These are phyloP conservation scores for Candida hungchunana DNA, from an alignment of 805 yeast genomes.

Conservation along the genomic window DNA sequence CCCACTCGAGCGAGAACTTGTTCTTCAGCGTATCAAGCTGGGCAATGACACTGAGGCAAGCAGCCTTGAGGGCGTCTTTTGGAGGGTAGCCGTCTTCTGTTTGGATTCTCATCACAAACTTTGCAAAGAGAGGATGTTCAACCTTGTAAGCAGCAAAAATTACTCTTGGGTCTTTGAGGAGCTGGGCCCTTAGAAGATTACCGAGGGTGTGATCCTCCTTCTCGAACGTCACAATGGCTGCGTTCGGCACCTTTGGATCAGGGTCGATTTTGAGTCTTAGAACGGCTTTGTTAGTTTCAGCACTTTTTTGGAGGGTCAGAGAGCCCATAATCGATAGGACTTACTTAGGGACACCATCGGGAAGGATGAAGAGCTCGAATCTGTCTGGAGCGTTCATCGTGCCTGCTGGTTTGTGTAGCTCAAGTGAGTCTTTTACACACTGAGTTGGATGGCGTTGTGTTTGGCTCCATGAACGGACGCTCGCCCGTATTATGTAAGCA, in stretches of 20 bases:
- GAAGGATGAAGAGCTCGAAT: conserved; percentile 91
- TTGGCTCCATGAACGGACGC: too few species aligned
- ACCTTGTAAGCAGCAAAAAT: conserved; percentile 95
- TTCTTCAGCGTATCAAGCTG: conserved; percentile 71
- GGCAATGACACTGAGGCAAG: conserved; percentile 77
- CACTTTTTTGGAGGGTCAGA: not conserved
- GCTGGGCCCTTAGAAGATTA: conserved; percentile 80
- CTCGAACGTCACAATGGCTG: conserved; percentile 88
- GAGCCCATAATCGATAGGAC: conserved; percentile 26
- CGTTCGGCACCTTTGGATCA: conserved; percentile 92
- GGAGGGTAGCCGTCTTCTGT: conserved; percentile 95
- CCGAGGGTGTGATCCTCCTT: conserved; percentile 98
- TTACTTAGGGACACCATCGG: conserved; percentile 95
- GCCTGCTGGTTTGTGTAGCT: not conserved
- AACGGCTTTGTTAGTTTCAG: conserved; percentile 10
- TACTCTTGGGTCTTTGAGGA: conserved; percentile 83
- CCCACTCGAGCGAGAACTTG: conserved; percentile 90
- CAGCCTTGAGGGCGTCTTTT: conserved; percentile 81
- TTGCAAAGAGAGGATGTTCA: conserved; percentile 96
- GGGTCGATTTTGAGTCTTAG: conserved; percentile 76
- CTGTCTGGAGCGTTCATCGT: conserved; percentile 98
- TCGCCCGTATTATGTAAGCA: too few species aligned
- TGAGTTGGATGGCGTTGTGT: too few species aligned
- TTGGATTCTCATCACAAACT: conserved; percentile 89
- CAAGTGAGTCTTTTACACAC: too few species aligned